Conservation (phyloP, 257 asterid genomes). For the Solanum tarijense region DNA sequence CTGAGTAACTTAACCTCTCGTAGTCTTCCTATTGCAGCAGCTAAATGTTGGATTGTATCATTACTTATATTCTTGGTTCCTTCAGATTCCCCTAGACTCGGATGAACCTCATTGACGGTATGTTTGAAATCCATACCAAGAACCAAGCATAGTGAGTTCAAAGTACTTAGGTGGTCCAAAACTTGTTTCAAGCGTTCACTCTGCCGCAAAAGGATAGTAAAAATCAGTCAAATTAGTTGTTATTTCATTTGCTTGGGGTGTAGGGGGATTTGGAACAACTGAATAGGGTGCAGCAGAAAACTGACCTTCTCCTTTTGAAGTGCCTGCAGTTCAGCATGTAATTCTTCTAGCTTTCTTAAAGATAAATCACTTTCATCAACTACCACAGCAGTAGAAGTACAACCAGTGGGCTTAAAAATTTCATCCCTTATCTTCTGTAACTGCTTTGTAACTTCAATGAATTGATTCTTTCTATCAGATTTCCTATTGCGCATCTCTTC, state of each 20-base stretch:
- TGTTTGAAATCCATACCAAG: slow-evolving; percentile 85
- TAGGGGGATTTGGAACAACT: background rate
- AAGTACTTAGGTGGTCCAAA: slow-evolving; percentile 47
- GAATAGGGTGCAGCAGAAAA: background rate
- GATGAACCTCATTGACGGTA: slow-evolving; percentile 64
- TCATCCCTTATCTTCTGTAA: slow-evolving; percentile 59
- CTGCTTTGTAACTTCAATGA: slow-evolving; percentile 54
- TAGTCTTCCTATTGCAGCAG: slow-evolving; percentile 46
- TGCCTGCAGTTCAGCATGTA: slow-evolving; percentile 66
- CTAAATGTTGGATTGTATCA: slow-evolving; percentile 58
- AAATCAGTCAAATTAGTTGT: background rate
- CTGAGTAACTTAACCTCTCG: slow-evolving; percentile 65
- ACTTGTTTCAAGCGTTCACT: slow-evolving; percentile 80
- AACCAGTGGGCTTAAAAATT: slow-evolving; percentile 32
- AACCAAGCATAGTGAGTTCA: slow-evolving; percentile 73
- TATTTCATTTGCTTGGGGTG: background rate
- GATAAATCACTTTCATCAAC: slow-evolving; percentile 77
- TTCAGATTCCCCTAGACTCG: slow-evolving; percentile 73
- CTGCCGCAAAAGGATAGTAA: slow-evolving; percentile 28
- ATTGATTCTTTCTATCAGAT: slow-evolving; percentile 64
- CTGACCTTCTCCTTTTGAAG: slow-evolving; percentile 81
- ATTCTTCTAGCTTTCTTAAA: slow-evolving; percentile 72
- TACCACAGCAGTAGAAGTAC: slow-evolving; percentile 14
- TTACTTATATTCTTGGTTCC: slow-evolving; percentile 56
- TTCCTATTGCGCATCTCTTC: slow-evolving; percentile 89